Conservation (phyloP, 1,284 basidiomycete genomes). For the Sutorius eximius region DNA sequence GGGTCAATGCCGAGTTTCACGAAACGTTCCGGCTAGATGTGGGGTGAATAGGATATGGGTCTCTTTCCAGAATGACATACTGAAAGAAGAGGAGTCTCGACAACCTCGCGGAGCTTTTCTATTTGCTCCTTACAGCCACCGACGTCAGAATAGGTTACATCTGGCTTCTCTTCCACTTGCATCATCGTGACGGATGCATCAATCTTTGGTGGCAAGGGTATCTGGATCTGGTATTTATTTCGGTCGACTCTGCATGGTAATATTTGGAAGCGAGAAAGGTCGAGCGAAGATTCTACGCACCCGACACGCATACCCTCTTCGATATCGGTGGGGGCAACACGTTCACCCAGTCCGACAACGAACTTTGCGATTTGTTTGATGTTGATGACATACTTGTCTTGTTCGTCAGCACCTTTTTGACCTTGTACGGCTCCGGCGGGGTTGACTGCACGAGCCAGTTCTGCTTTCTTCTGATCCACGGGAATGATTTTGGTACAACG, state of each 20-base stretch:
- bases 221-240: slow-evolving; percentile 98
- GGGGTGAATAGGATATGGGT: slow-evolving; percentile 16
- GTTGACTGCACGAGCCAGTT: slow-evolving; percentile 71
- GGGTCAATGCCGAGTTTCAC: slow-evolving; percentile 99
- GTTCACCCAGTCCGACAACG: slow-evolving; percentile 95
- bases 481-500: slow-evolving; percentile 99
- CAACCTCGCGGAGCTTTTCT: slow-evolving; percentile 98
- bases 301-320: slow-evolving; percentile 99
- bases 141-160: slow-evolving; percentile 97
- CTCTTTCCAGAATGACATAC: slow-evolving; percentile 46
- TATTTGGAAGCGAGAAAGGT: neutral
- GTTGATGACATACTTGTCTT: slow-evolving; percentile 99
- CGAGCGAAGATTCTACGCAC: slow-evolving; percentile 45
- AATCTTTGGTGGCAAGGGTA: slow-evolving; percentile 99
- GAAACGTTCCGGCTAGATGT: slow-evolving; percentile 87
- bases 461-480: slow-evolving; percentile 69
- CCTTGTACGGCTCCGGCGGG: slow-evolving; percentile 74
- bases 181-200: slow-evolving; percentile 99
- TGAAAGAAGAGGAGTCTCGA: slow-evolving; percentile 94
- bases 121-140: slow-evolving; percentile 99
- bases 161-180: slow-evolving; percentile 99
- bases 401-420: slow-evolving; percentile 91
- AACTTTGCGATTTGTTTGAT: slow-evolving; percentile 99
- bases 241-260: slow-evolving; percentile 68
- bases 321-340: slow-evolving; percentile 96